Evolutionary conservation across 23 red algal genomes (phyloP), one percentile per base, ranked within the genome.

Genomic region (Gracilaria vermiculophylla): DNA sequence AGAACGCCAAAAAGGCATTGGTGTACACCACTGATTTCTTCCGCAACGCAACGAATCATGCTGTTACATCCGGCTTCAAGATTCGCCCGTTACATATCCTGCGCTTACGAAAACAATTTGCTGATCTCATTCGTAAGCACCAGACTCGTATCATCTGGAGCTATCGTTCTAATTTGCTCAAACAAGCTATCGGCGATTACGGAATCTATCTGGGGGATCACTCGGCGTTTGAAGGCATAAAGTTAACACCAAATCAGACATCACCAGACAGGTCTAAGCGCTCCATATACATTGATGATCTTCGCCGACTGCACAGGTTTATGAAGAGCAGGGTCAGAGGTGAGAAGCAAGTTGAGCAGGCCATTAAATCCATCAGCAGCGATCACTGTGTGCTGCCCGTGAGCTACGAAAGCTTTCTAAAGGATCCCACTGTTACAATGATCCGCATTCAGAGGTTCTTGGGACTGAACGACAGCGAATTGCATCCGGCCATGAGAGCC

Each of bases 131-230:
- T 20, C 56, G 62, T 2, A 33, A 69, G 10, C 36, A 51, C 57
- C 31, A 47, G 1, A 84, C 65, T 7, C 72, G 91, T 17, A 77
- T 94, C 23, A 54, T 94, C 23, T 86, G 91, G 91, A 79, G 62
- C 21, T 82, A 80, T 75, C 91, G 91, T 14, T 72, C 74, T 5
- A 94, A 94, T 45, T 31, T 94, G 62, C 53, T 94, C 29, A 94
- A 94, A 36, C 75, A 80, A 29, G 77, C 74, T 17, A 61, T 94
- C 5, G 78, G 79, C 1, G 69, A 87, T 48, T 94, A 94, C 49
- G 33, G 75, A 43, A 84, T 80, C 17, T 62, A 39, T 52, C 43
- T 79, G 15, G 77, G 77, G 5, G 78, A 85, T 20, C 27, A 24
- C 20, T 51, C 62, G 5, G 72, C 91, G 13, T 85, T 76, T 40